Percentiles rank a stretch among this genome's conserved stretches.
These are phyloP conservation scores for Microcera coccophila DNA, from an alignment of 2,329 filamentous ascomycete genomes.

Conservation along the genomic window DNA sequence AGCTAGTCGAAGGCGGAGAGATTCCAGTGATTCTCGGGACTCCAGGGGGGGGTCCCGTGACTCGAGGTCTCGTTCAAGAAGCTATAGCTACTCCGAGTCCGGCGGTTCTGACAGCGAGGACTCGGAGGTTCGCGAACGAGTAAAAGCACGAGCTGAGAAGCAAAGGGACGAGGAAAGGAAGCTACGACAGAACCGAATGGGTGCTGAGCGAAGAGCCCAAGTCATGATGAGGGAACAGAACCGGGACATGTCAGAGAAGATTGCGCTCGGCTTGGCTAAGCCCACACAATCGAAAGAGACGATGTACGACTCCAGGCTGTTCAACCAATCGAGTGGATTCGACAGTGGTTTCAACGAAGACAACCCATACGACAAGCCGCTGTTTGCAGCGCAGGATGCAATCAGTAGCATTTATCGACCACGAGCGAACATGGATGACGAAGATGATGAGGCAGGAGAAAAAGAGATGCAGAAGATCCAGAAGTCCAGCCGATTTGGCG, in stretches of 20 bases:
- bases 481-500: constrained; percentile 76
- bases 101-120: constrained; percentile 56
- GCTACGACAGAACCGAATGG: constrained; percentile 91
- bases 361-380: constrained; percentile 92
- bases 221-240: constrained; percentile 94
- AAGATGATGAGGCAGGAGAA: constrained; percentile 75
- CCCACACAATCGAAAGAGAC: constrained; percentile 86
- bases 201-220: constrained; percentile 83
- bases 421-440: constrained; percentile 68
- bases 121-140: constrained; percentile 69
- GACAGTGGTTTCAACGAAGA: constrained; percentile 94
- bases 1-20: constrained; percentile 42
- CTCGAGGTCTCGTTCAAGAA: constrained; percentile 40
- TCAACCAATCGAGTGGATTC: constrained; percentile 91
- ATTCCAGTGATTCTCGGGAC: constrained; percentile 31
- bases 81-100: constrained; percentile 52
- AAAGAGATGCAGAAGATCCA: constrained; percentile 84
- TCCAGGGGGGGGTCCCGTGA: constrained; percentile 37
- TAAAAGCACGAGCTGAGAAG: constrained; percentile 72
- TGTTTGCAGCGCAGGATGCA: constrained; percentile 93
- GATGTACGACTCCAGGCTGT: constrained; percentile 95
- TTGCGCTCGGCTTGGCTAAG: constrained; percentile 89
- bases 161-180: constrained; percentile 83
- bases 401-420: constrained; percentile 93
- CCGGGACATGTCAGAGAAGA: constrained; percentile 94